phyloP scores from a whole-genome alignment of 2,329 filamentous ascomycete species.

The Ciborinia camelliae region DNA sequence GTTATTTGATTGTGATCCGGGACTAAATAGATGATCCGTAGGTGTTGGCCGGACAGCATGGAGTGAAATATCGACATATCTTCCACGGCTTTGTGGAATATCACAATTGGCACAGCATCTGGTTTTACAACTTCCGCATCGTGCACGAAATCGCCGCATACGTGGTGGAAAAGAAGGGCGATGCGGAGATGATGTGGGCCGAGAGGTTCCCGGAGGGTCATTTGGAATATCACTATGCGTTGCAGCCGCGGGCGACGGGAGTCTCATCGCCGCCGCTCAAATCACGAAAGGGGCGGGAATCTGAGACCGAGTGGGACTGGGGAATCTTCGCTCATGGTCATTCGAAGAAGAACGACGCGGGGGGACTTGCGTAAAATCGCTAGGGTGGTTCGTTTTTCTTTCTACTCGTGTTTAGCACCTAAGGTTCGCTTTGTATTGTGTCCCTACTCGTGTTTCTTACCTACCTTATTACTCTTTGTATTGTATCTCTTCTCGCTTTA shows the following conservation, averaged over 20 bases:
- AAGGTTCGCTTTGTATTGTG: too few species aligned
- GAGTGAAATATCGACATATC: not conserved
- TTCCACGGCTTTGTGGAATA: not conserved
- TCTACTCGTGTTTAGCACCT: too few species aligned
- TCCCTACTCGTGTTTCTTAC: too few species aligned
- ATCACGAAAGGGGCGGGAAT: not conserved
- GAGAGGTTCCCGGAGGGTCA: not conserved
- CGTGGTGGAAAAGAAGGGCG: not conserved
- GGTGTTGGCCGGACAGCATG: not conserved
- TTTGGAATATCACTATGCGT: not conserved
- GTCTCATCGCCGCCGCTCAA: not conserved
- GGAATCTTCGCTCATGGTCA: not conserved
- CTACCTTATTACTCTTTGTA: too few species aligned
- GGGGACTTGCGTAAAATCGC: too few species aligned
- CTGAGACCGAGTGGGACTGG: not conserved
- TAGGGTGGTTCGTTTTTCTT: too few species aligned
- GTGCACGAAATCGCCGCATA: not conserved
- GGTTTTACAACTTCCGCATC: not conserved
- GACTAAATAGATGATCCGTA: not conserved
- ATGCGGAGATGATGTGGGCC: not conserved
- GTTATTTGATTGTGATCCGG: not conserved
- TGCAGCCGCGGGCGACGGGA: fast-evolving
- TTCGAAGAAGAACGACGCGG: too few species aligned
- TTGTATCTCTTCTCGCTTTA: too few species aligned
- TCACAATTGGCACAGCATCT: conserved; percentile 1